Evolutionary conservation across 805 yeast species (phyloP).

Genomic region (Komagataella populi): DNA sequence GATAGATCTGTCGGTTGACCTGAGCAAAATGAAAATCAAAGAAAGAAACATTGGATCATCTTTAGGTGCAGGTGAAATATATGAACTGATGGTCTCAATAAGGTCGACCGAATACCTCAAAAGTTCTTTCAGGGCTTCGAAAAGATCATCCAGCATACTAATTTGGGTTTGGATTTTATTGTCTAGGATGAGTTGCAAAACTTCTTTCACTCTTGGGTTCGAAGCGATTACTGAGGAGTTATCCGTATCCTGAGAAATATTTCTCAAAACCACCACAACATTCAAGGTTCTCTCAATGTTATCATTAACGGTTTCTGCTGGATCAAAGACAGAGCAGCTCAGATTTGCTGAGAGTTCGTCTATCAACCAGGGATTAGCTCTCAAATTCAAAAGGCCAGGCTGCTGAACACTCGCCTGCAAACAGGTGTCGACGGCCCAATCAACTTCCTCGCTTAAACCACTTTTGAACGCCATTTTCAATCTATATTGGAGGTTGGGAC

Average conservation of each 20-base stretch:
- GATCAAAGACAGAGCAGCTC: constrained; percentile 5
- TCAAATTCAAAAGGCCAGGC: constrained; percentile 26
- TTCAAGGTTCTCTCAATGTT: constrained; percentile 16
- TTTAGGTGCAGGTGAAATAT: constrained; percentile 59
- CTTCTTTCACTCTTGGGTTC: constrained; percentile 20
- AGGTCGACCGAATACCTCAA: constrained; percentile 62
- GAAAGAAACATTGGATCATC: constrained; percentile 56
- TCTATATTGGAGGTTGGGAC: constrained; percentile 50
- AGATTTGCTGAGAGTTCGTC: constrained; percentile 23
- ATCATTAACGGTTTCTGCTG: constrained; percentile 2
- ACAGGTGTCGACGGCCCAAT: constrained; percentile 55
- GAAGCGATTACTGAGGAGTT: constrained; percentile 69
- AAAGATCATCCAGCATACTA: constrained; percentile 13
- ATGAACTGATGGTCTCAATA: constrained; percentile 73
- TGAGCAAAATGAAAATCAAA: constrained; percentile 34
- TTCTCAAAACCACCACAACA: constrained; percentile 60
- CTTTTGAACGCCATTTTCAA: constrained; percentile 58
- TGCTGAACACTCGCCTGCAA: constrained; percentile 26
- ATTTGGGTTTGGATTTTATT: constrained; percentile 11
- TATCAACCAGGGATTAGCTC: constrained; percentile 27
- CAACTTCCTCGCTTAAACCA: constrained; percentile 51
- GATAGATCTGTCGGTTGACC: constrained; percentile 53
- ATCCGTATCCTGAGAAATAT: constrained; percentile 69
- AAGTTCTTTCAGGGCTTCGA: constrained; percentile 36
- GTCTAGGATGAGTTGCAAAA: constrained; percentile 29